Conservation (phyloP, 177 flowering plant genomes). For the Tripterygium wilfordii region DNA sequence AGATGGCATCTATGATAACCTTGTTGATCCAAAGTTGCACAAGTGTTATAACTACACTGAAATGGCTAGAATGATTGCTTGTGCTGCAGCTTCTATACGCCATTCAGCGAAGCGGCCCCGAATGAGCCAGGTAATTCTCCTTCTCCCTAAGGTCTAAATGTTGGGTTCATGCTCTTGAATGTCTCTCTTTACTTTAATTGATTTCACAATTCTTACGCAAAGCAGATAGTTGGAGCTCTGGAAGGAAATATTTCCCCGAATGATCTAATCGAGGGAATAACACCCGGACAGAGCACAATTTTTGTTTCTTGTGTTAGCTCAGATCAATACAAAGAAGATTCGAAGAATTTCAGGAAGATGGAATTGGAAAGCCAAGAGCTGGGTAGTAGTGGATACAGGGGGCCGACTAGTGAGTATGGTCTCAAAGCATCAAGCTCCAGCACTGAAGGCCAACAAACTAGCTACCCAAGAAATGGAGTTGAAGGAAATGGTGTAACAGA, state of each 20-base stretch:
- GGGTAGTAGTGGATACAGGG: constrained; percentile 36
- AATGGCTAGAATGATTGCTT: constrained; percentile 62
- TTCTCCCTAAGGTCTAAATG: too few relatives aligned
- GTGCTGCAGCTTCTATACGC: constrained; percentile 72
- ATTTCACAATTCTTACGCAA: neutral
- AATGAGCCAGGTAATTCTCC: constrained; percentile 60
- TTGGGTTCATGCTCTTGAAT: too few relatives aligned
- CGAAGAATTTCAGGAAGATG: constrained; percentile 50
- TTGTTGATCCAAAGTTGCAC: constrained; percentile 54
- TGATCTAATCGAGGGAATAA: constrained; percentile 37
- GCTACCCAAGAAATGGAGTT: constrained; percentile 24
- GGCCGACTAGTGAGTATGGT: constrained; percentile 33
- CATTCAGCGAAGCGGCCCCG: constrained; percentile 61
- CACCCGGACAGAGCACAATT: constrained; percentile 38
- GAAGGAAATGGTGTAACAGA: constrained; percentile 6
- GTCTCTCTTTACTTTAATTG: too few relatives aligned
- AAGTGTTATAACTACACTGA: constrained; percentile 39
- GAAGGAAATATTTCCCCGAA: constrained; percentile 54
- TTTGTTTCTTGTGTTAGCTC: constrained; percentile 37
- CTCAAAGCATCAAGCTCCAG: constrained; percentile 37
- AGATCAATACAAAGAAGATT: constrained; percentile 50
- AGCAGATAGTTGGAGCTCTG: constrained; percentile 57
- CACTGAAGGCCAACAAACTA: constrained; percentile 26
- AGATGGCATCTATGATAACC: constrained; percentile 29
- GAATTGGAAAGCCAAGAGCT: constrained; percentile 45